phyloP scores from a whole-genome alignment of 73 alveolate genomes.

The Uronychia setigera region DNA sequence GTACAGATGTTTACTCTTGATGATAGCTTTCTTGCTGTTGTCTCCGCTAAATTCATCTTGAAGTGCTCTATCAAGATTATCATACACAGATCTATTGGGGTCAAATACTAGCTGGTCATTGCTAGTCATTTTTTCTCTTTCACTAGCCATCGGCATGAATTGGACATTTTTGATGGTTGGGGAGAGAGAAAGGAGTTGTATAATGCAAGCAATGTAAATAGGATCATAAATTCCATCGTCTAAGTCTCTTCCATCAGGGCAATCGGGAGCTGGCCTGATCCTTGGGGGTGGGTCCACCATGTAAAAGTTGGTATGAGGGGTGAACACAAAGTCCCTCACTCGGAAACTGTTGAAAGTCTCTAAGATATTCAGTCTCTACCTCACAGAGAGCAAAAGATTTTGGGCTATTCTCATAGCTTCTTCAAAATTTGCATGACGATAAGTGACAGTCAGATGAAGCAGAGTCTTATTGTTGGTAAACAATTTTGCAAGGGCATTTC shows the following conservation, averaged over 20 bases:
- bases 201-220: slow-evolving; percentile 8
- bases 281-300: slow-evolving; percentile 1
- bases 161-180: neutral
- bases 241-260: neutral
- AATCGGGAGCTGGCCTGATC: too few species aligned
- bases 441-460: neutral
- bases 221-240: slow-evolving; percentile 31
- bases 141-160: slow-evolving; percentile 11
- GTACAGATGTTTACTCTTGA: too few species aligned
- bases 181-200: slow-evolving; percentile 2
- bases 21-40: too few species aligned
- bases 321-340: slow-evolving; percentile 15
- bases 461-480: slow-evolving; percentile 20
- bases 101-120: neutral
- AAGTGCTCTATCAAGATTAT: slow-evolving; percentile 14
- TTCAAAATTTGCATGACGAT: slow-evolving; percentile 33
- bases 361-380: neutral
- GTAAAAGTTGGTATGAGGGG: neutral
- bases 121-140: neutral
- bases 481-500: slow-evolving; percentile 11
- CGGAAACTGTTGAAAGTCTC: slow-evolving; percentile 13
- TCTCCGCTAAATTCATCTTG: neutral
- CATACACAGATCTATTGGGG: neutral
- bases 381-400: slow-evolving; percentile 15
- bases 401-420: slow-evolving; percentile 25